Percentiles rank a stretch among this genome's conserved stretches.
Conservation (phyloP, 225 moss, liverwort and hornwort genomes). For the Takakia lepidozioides region DNA sequence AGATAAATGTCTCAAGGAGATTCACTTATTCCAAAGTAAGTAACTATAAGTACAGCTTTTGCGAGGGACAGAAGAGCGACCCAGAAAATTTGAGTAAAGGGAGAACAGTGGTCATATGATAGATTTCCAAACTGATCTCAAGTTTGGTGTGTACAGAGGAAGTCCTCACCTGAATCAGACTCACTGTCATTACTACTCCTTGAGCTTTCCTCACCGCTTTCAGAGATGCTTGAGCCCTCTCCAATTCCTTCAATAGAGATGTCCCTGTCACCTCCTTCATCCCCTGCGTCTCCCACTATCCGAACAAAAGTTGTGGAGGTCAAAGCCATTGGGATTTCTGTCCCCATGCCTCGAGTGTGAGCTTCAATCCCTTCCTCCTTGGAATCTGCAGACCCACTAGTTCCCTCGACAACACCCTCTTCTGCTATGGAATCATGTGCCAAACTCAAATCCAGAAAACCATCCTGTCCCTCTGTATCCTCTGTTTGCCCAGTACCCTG, state of each 20-base stretch:
- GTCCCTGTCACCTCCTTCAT: constrained; percentile 5
- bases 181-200: constrained; percentile 47
- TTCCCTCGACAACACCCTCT: constrained; percentile 11
- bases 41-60: no score
- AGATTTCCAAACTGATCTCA: no score
- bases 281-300: neutral
- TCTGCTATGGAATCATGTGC: no score
- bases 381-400: constrained; percentile 1
- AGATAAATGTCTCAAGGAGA: no score
- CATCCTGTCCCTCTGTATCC: no score
- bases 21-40: no score
- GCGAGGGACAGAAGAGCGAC: neutral
- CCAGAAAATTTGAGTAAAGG: neutral
- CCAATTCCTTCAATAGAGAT: constrained; percentile 23
- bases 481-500: no score
- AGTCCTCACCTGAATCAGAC: constrained; percentile 60
- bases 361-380: constrained; percentile 13
- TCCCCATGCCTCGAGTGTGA: constrained; percentile 13
- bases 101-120: no score
- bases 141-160: neutral
- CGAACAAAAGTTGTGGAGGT: neutral
- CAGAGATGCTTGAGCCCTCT: constrained; percentile 30
- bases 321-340: constrained; percentile 4
- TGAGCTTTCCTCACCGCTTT: constrained; percentile 35
- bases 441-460: no score